Percentiles rank a stretch among this genome's conserved stretches.
phyloP scores from a whole-genome alignment of 768 basidiomycete species.

The Mycena filopes region DNA sequence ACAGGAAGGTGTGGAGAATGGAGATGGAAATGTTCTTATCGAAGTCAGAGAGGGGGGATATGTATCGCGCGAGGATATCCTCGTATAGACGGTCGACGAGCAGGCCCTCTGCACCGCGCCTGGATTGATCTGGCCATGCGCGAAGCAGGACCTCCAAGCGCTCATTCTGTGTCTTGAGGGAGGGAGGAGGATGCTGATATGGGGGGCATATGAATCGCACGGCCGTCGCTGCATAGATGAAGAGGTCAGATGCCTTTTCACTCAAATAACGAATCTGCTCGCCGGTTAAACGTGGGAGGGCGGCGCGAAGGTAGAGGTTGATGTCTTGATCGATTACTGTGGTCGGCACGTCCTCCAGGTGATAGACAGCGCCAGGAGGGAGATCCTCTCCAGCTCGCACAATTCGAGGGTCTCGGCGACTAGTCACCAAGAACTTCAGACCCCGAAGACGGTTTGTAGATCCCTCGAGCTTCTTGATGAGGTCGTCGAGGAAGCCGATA shows the following conservation, averaged over 20 bases:
- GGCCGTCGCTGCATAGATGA: constrained; percentile 12
- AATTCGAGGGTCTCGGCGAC: constrained; percentile 14
- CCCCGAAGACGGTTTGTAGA: neutral
- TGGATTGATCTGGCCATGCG: constrained; percentile 3
- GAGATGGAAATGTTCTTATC: neutral
- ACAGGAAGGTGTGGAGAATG: constrained; percentile 10
- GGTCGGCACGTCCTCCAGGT: neutral
- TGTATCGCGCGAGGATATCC: neutral
- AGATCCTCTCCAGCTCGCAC: neutral
- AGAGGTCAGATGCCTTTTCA: constrained; percentile 7
- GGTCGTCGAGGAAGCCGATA: neutral
- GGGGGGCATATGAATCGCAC: constrained; percentile 5
- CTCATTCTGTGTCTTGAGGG: neutral
- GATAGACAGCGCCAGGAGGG: neutral
- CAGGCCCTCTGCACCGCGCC: neutral
- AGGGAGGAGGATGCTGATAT: neutral
- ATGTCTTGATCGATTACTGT: neutral
- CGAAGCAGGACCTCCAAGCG: constrained; percentile 1
- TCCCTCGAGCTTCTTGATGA: neutral
- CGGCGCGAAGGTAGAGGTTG: neutral
- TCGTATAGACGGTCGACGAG: constrained; percentile 9
- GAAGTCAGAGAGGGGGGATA: neutral
- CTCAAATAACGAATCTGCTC: neutral
- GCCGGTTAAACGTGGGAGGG: neutral
- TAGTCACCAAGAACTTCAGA: constrained; percentile 19